Base-by-base conservation (phyloP, 2,329 filamentous ascomycete species). In the Diaporthe citriasiana region DNA sequence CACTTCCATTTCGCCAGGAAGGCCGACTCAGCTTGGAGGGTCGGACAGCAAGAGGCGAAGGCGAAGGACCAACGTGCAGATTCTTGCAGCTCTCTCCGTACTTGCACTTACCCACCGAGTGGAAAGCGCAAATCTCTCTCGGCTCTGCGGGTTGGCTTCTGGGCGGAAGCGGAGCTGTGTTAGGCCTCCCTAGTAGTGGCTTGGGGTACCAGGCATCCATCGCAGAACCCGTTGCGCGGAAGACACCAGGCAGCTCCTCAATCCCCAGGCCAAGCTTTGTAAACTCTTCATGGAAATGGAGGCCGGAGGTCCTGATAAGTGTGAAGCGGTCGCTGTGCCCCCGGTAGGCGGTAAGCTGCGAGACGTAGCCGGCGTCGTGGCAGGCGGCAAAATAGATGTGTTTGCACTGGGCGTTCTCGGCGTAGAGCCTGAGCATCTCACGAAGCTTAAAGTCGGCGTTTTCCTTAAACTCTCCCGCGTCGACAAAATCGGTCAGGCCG, bases 311-410 rank as follows among this genome's bases (percentile, higher is more conserved):
- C 73, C 85, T 85, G 56, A 92, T 79, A 15, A 92, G 86, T 0
- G 89, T 91, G 74, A 92, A 86, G 68, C 86, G 85, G 33, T 88
- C 84, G 10, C 81, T 80, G 73, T 85, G 84, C 56, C 86, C 86
- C 56, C 82, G 82, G 77, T 89, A 88, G 10, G 88, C 87, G 7
- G 85, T 87, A 35, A 93, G 82, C 63, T 91, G 85, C 10, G 88
- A 86, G 59, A 91, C 81, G 78, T 92, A 91, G 68, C 87, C 87
- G 33, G 84, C 84, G 77, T 92, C 89, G 76, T 92, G 90, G 77
- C 90, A 92, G 51, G 87, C 90, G 7, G 89, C 91, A 73, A 91
- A 89, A 78, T 89, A 89, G 47, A 93, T 90, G 78, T 92, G 90
- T 77, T 89, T 90, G 82, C 91, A 93, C 78, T 91, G 89, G 4